Percentiles rank a stretch among this genome's conserved stretches.
Conservation (phyloP, 176 grass and related monocot genomes). For the Typha latifolia region DNA sequence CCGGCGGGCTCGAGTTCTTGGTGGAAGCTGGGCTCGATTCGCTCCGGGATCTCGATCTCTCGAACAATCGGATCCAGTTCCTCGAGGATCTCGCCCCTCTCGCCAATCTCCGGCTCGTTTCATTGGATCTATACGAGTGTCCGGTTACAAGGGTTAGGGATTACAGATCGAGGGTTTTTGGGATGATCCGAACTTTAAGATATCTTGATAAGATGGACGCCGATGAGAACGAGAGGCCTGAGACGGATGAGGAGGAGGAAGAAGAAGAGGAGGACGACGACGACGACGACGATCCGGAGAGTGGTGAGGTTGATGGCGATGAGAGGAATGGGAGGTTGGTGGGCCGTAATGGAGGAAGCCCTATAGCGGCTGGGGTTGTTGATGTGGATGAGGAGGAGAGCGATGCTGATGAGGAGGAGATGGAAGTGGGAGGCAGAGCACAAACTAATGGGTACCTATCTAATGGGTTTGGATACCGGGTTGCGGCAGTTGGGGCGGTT, state of each 20-base stretch:
- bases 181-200: slow-evolving; percentile 72
- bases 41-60: slow-evolving; percentile 83
- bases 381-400: slow-evolving; percentile 92
- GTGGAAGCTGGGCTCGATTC: slow-evolving; percentile 62
- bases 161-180: slow-evolving; percentile 83
- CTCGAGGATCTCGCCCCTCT: slow-evolving; percentile 74
- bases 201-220: slow-evolving; percentile 93
- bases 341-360: slow-evolving; percentile 1
- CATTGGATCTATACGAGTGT: slow-evolving; percentile 92
- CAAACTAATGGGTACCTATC: slow-evolving; percentile 7
- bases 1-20: slow-evolving; percentile 74
- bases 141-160: slow-evolving; percentile 79
- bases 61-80: slow-evolving; percentile 84
- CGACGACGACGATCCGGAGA: slow-evolving; percentile 67
- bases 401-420: slow-evolving; percentile 60
- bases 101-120: slow-evolving; percentile 61
- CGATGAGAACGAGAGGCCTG: slow-evolving; percentile 91
- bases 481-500: slow-evolving; percentile 31
- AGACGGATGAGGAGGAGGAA: slow-evolving; percentile 87
- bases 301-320: slow-evolving; percentile 60
- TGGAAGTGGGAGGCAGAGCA: neutral
- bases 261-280: slow-evolving; percentile 49
- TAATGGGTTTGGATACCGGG: slow-evolving; percentile 78
- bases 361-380: slow-evolving; percentile 26
- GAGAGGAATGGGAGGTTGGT: slow-evolving; percentile 11